These are phyloP conservation scores for Amaranthus palmeri DNA, from an alignment of 148 eudicot species.

Conservation along the genomic window DNA sequence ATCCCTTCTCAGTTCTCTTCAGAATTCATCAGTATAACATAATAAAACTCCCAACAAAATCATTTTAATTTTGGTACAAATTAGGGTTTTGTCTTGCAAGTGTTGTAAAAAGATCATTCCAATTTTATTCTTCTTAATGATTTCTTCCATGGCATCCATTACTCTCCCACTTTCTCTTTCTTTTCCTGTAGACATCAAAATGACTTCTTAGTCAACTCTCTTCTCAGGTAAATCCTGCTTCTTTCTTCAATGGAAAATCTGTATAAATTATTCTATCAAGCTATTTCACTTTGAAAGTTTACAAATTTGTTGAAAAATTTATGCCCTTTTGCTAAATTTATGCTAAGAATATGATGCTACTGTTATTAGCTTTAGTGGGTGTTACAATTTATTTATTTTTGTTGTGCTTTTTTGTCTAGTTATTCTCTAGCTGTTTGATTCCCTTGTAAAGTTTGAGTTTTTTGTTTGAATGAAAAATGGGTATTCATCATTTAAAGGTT, in stretches of 20 bases:
- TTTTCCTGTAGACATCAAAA: no score
- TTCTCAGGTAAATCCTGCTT: slow-evolving; percentile 17
- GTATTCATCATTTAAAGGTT: background rate
- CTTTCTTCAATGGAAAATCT: background rate
- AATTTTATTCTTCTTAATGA: background rate
- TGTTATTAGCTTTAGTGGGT: slow-evolving; percentile 8
- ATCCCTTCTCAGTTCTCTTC: slow-evolving; percentile 8
- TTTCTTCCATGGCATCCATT: background rate
- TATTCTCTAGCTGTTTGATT: background rate
- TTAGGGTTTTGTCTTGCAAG: slow-evolving; percentile 22
- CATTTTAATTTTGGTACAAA: slow-evolving; percentile 4
- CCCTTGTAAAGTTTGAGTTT: slow-evolving; percentile 7
- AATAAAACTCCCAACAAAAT: background rate
- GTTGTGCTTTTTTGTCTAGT: background rate
- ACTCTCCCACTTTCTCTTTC: background rate
- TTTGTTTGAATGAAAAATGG: slow-evolving; percentile 2
- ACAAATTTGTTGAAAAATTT: background rate
- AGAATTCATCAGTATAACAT: background rate
- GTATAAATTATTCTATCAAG: background rate
- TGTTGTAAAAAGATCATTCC: background rate
- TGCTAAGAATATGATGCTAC: slow-evolving; percentile 8
- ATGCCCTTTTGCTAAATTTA: slow-evolving; percentile 2
- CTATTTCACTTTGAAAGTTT: background rate
- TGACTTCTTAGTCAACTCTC: background rate
- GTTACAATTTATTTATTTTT: slow-evolving; percentile 10